Evolutionary conservation across 257 asterid species (phyloP).

Genomic region (Ballota nigra): DNA sequence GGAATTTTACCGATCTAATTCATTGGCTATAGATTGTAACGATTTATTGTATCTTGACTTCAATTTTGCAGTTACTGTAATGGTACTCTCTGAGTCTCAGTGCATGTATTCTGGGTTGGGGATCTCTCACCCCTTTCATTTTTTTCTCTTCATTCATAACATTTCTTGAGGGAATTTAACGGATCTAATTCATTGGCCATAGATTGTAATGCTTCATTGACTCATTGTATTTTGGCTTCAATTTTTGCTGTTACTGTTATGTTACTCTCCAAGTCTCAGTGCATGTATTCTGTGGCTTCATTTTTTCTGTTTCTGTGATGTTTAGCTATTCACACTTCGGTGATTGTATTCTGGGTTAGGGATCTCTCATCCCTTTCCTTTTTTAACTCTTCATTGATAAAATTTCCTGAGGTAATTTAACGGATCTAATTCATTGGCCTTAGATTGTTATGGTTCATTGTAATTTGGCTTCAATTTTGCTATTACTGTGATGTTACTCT

Average conservation of each 20-base stretch:
- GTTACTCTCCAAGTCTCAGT: not conserved
- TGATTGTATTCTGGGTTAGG: not conserved
- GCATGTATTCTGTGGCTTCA: not conserved
- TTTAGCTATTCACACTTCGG: conserved; percentile 21
- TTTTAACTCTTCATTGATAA: not conserved
- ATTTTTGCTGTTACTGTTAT: not conserved
- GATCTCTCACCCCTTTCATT: not conserved
- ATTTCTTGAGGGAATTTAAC: not conserved
- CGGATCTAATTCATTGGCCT: conserved; percentile 24
- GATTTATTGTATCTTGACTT: not conserved
- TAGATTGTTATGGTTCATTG: conserved; percentile 58
- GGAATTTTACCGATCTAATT: not conserved
- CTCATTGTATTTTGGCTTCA: not conserved
- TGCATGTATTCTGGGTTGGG: not conserved
- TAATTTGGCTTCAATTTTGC: conserved; percentile 29
- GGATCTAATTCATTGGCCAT: not conserved
- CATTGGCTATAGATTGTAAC: not conserved
- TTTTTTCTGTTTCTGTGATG: not conserved
- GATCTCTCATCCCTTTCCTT: not conserved
- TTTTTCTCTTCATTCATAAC: not conserved
- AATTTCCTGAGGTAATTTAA: not conserved
- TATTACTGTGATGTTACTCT: conserved; percentile 64
- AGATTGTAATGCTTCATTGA: not conserved
- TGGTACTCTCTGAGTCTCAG: not conserved
- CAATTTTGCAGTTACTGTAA: not conserved